Evolutionary conservation across 225 moss, liverwort and hornwort species (phyloP).

Genomic region (Physcomitrium patens): DNA sequence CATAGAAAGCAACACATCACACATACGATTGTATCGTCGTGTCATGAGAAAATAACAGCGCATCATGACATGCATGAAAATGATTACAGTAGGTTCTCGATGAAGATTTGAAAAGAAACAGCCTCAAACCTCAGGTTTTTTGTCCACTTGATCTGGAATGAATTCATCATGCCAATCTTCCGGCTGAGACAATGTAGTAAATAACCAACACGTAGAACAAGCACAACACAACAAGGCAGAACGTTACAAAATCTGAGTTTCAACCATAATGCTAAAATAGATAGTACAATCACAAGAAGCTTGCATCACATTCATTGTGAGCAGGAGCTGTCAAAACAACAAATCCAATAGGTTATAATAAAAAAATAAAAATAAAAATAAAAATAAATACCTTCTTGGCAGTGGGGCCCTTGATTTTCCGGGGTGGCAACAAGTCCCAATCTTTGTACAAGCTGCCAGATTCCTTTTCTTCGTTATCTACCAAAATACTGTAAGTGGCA

Average conservation of each 20-base stretch:
- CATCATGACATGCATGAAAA: neutral
- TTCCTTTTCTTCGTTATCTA: slow-evolving; percentile 81
- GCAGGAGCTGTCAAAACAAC: neutral
- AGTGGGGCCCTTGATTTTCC: slow-evolving; percentile 64
- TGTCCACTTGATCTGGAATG: slow-evolving; percentile 42
- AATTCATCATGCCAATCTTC: slow-evolving; percentile 59
- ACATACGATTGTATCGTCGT: slow-evolving; percentile 8
- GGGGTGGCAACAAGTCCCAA: slow-evolving; percentile 84
- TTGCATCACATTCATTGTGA: slow-evolving; percentile 14
- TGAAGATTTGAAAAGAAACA: slow-evolving; percentile 8
- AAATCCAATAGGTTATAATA: neutral
- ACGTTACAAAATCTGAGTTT: slow-evolving; percentile 9
- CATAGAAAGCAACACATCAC: neutral
- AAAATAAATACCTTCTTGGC: slow-evolving; percentile 62
- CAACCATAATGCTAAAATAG: neutral
- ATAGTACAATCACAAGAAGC: slow-evolving; percentile 9
- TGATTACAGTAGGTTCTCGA: neutral
- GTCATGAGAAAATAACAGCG: slow-evolving; percentile 9
- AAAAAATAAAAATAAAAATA: neutral
- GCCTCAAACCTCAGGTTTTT: slow-evolving; percentile 51
- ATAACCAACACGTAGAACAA: slow-evolving; percentile 33
- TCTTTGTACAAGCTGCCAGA: slow-evolving; percentile 81
- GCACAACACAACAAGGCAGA: slow-evolving; percentile 13
- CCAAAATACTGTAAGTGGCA: slow-evolving; percentile 84
- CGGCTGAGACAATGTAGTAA: slow-evolving; percentile 41